A percentile compares a stretch with the other conserved stretches of the same genome.
Evolutionary conservation across 345 rosid genomes (phyloP).

Genomic region (Streptanthus diversifolius): DNA sequence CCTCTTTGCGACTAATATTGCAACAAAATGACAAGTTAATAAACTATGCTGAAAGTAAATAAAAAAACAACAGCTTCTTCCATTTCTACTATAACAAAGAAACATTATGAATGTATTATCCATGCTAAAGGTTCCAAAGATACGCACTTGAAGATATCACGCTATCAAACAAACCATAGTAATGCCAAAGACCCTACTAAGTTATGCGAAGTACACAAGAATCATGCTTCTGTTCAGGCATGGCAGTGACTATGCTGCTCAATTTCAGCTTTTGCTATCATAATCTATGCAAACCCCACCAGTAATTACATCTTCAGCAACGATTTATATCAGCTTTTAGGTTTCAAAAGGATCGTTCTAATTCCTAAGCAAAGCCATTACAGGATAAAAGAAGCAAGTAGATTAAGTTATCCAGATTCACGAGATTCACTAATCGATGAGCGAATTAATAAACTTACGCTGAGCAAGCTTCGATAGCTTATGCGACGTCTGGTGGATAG

Average conservation of each 20-base stretch:
- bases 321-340: neutral
- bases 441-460: conserved; percentile 41
- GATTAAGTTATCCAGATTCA: conserved; percentile 9
- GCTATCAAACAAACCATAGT: neutral
- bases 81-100: neutral
- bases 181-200: neutral
- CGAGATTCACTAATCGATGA: conserved; percentile 13
- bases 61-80: neutral
- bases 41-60: neutral
- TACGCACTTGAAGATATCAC: neutral
- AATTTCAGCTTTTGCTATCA: neutral
- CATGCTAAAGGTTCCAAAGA: neutral
- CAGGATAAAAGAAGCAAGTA: neutral
- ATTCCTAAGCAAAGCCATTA: neutral
- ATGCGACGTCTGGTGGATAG: conserved; percentile 78
- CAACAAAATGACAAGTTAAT: neutral
- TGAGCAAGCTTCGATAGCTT: conserved; percentile 75
- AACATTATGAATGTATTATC: neutral
- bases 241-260: neutral
- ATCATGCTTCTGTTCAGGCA: neutral
- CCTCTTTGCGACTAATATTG: conserved; percentile 65
- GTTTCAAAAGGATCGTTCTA: neutral
- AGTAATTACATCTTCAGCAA: neutral
- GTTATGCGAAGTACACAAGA: neutral
- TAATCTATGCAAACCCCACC: neutral